Evolutionary conservation across 2,329 filamentous ascomycete species (phyloP).

Genomic region (Hirsutella minnesotensis): DNA sequence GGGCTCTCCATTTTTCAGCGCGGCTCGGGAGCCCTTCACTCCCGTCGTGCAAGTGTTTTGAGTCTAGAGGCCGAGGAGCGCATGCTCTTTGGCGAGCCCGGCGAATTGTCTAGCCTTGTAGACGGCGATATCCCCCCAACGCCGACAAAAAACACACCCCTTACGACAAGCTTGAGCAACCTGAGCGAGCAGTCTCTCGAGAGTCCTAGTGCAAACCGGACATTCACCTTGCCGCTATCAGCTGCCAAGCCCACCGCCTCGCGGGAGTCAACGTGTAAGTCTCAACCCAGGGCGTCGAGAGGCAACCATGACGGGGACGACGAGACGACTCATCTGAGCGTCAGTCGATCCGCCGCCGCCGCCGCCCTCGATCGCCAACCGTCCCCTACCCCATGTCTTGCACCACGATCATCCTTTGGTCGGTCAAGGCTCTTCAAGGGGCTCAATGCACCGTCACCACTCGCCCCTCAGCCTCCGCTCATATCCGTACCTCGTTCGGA

Average conservation of each 20-base stretch:
- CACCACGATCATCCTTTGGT: slow-evolving; percentile 26
- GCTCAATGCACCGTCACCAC: slow-evolving; percentile 22
- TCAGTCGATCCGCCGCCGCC: slow-evolving; percentile 9
- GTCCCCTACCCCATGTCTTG: slow-evolving; percentile 16
- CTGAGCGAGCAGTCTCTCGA: slow-evolving; percentile 27
- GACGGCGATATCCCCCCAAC: slow-evolving; percentile 73
- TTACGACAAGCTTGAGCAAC: slow-evolving; percentile 28
- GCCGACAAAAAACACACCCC: slow-evolving; percentile 61
- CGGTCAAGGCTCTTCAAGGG: slow-evolving; percentile 17
- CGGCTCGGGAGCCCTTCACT: slow-evolving; percentile 32
- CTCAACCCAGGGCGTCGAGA: slow-evolving; percentile 10
- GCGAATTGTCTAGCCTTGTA: slow-evolving; percentile 13
- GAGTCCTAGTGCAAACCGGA: slow-evolving; percentile 35
- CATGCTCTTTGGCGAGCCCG: slow-evolving; percentile 26
- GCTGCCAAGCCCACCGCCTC: slow-evolving; percentile 23
- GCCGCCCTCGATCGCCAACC: slow-evolving; percentile 19
- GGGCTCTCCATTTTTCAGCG: slow-evolving; percentile 56
- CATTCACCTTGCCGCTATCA: slow-evolving; percentile 29
- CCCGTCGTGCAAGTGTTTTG: slow-evolving; percentile 56
- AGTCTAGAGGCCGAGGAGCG: slow-evolving; percentile 72
- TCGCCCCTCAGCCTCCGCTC: slow-evolving; percentile 16
- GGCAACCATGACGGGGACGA: slow-evolving; percentile 6
- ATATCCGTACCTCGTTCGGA: slow-evolving; percentile 15
- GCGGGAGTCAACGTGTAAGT: slow-evolving; percentile 35
- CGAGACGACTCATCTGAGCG: slow-evolving; percentile 5